A percentile compares a stretch with the other conserved stretches of the same genome.
Evolutionary conservation across 805 yeast species (phyloP).

Genomic region (Suhomyces xylopsoci): DNA sequence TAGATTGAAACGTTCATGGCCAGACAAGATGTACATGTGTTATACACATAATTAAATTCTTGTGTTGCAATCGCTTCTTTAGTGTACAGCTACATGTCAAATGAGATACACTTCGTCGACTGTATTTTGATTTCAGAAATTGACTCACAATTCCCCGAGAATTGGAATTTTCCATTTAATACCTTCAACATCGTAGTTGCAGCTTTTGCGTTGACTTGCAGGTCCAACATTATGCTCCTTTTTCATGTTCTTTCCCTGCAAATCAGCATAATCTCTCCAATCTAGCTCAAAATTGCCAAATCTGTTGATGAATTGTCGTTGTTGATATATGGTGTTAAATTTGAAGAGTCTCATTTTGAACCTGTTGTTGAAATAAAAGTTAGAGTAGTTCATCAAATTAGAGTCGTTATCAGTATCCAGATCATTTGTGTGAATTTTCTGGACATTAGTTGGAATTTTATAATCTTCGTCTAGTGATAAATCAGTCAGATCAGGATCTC

Average conservation of each 20-base stretch:
- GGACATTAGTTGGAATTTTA: background rate
- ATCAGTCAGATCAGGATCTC: constrained; percentile 11
- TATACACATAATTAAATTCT: background rate
- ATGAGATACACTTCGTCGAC: background rate
- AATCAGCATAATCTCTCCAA: constrained; percentile 4
- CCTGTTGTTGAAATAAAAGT: constrained; percentile 32
- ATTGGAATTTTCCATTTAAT: constrained; percentile 44
- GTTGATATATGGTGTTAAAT: constrained; percentile 40
- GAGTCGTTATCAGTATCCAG: background rate
- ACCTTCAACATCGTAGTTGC: constrained; percentile 36
- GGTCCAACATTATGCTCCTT: constrained; percentile 1
- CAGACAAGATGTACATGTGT: background rate
- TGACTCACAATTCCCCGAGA: constrained; percentile 28
- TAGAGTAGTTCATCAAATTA: constrained; percentile 27
- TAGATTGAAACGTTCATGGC: background rate
- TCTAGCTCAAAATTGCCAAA: constrained; percentile 37
- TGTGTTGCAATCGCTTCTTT: background rate
- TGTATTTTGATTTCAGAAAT: background rate
- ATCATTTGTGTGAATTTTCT: background rate
- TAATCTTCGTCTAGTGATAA: constrained; percentile 3
- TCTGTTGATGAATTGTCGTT: constrained; percentile 39
- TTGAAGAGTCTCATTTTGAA: constrained; percentile 33
- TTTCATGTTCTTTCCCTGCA: constrained; percentile 3
- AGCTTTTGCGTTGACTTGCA: constrained; percentile 11
- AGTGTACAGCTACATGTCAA: background rate